phyloP scores from a whole-genome alignment of 352 stramenopile species.

The Phytophthora syringae region DNA sequence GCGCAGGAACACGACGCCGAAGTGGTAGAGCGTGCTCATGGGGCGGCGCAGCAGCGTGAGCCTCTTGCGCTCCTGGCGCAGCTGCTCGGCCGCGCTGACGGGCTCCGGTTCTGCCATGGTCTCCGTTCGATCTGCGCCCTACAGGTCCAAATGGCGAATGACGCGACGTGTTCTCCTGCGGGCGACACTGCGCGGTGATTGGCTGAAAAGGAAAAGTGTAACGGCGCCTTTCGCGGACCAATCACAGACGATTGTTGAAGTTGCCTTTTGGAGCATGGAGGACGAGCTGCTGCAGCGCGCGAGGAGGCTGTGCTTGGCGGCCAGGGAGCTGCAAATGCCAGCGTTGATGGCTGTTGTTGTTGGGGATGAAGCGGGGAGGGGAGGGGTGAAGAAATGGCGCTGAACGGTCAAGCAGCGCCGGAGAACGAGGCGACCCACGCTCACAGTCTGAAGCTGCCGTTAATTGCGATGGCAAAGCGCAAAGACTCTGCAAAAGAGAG shows the following conservation, averaged over 20 bases:
- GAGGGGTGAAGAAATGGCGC: not conserved
- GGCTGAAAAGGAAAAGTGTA: slow-evolving; percentile 13
- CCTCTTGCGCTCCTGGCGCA: slow-evolving; percentile 82
- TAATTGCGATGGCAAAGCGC: not conserved
- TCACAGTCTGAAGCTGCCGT: not conserved
- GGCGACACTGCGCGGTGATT: slow-evolving; percentile 18
- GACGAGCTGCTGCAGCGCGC: slow-evolving; percentile 55
- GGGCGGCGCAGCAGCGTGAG: slow-evolving; percentile 84
- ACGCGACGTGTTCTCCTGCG: slow-evolving; percentile 14
- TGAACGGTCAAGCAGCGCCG: not conserved
- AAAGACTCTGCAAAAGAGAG: slow-evolving; percentile 4
- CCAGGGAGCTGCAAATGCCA: slow-evolving; percentile 20
- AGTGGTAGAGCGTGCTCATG: slow-evolving; percentile 82
- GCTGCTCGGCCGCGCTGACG: slow-evolving; percentile 50
- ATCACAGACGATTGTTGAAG: slow-evolving; percentile 19
- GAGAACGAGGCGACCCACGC: not conserved
- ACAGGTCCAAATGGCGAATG: slow-evolving; percentile 9
- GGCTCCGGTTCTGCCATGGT: no score
- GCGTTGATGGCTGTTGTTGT: not conserved
- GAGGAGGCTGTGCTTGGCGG: slow-evolving; percentile 45
- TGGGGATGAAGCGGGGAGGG: not conserved
- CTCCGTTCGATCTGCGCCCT: not conserved
- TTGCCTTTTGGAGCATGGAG: slow-evolving; percentile 7
- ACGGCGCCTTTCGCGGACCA: slow-evolving; percentile 1
- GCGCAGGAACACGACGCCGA: slow-evolving; percentile 73